Conservation (phyloP, 2,329 filamentous ascomycete genomes). For the Fusarium liriodendri region DNA sequence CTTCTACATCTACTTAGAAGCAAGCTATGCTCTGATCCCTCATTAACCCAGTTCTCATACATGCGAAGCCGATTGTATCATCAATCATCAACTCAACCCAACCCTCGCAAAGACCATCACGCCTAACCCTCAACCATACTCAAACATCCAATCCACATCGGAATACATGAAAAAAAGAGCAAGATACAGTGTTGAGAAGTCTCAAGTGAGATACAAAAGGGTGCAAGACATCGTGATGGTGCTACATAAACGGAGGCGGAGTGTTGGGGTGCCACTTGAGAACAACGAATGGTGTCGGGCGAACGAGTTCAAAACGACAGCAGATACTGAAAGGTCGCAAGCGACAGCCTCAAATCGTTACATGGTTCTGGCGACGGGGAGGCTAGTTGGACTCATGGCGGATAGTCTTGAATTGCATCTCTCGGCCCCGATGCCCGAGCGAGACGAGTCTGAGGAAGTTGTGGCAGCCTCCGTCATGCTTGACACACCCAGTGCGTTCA, state of each 20-base stretch:
- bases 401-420: background rate
- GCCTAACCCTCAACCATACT: background rate
- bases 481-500: background rate
- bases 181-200: background rate
- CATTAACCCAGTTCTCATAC: background rate
- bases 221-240: background rate
- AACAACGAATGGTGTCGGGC: background rate
- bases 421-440: background rate
- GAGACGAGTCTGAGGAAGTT: background rate
- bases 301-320: background rate
- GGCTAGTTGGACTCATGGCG: too few species aligned
- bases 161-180: background rate
- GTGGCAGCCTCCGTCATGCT: background rate
- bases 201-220: background rate
- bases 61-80: background rate
- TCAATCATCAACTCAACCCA: background rate
- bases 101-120: background rate
- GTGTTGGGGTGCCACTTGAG: background rate
- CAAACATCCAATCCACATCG: background rate
- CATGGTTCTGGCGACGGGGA: background rate
- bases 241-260: background rate
- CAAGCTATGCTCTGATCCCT: background rate
- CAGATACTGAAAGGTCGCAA: background rate
- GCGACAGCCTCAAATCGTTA: background rate
- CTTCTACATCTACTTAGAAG: background rate